Conservation (phyloP, 1,284 basidiomycete species). For the Ustilago trichophora region DNA sequence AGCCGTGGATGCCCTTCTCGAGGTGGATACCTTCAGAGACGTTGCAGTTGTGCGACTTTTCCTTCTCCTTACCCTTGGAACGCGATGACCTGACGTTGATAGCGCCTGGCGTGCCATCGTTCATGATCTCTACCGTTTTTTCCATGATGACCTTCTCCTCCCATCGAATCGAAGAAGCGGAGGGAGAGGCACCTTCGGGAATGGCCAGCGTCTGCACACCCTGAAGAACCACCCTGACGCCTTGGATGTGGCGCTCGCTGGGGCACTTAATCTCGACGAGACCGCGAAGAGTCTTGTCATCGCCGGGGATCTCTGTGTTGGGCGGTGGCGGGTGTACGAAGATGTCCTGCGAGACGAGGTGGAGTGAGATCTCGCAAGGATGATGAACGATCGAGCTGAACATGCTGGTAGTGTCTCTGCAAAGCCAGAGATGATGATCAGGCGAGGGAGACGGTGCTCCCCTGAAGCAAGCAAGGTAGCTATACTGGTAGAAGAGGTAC, state of each 20-base stretch:
- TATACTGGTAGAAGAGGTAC: too few relatives aligned
- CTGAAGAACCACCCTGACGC: constrained; percentile 53
- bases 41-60: constrained; percentile 27
- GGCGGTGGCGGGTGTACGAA: constrained; percentile 59
- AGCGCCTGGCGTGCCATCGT: constrained; percentile 34
- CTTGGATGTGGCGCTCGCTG: constrained; percentile 57
- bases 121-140: constrained; percentile 57
- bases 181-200: constrained; percentile 37
- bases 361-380: constrained; percentile 62
- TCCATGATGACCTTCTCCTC: constrained; percentile 63
- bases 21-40: constrained; percentile 49
- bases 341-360: constrained; percentile 61
- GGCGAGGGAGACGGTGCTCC: not conserved
- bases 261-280: constrained; percentile 64
- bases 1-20: constrained; percentile 61
- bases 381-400: constrained; percentile 57
- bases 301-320: constrained; percentile 48
- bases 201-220: constrained; percentile 60
- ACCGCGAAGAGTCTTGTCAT: constrained; percentile 63
- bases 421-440: not conserved
- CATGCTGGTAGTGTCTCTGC: constrained; percentile 25
- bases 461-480: too few relatives aligned
- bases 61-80: constrained; percentile 49
- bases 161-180: constrained; percentile 45
- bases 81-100: constrained; percentile 23